Evolutionary conservation across 2,329 filamentous ascomycete species (phyloP).

Genomic region (Verticillium alfalfae): DNA sequence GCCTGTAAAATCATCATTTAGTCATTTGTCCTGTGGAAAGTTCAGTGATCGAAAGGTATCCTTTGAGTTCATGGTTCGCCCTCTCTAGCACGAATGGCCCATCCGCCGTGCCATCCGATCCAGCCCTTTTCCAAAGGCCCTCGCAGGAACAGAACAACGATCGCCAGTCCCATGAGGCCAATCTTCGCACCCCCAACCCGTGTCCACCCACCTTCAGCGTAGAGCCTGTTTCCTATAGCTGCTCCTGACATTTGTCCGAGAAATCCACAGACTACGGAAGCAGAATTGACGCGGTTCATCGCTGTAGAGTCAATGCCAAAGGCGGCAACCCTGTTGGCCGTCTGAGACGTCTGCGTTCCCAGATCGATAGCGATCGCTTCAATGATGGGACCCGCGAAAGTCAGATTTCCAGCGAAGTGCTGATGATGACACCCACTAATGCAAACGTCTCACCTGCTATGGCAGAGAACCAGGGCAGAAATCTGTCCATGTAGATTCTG

Average conservation of each 20-base stretch:
- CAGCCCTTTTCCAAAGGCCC: conserved; percentile 23
- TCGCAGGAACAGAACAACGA: conserved; percentile 18
- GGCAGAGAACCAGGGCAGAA: conserved; percentile 62
- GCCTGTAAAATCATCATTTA: no score
- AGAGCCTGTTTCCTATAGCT: conserved; percentile 47
- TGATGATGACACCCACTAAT: conserved; percentile 58
- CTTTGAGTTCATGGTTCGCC: conserved; percentile 10
- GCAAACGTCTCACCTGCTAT: conserved; percentile 50
- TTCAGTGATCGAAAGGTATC: no score
- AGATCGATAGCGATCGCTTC: conserved; percentile 66
- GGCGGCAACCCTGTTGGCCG: conserved; percentile 65
- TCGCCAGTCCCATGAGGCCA: conserved; percentile 2
- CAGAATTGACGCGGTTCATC: conserved; percentile 71
- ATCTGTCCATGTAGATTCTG: conserved; percentile 62
- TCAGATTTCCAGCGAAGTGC: conserved; percentile 63
- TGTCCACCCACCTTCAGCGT: conserved; percentile 43
- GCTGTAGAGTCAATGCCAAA: conserved; percentile 65
- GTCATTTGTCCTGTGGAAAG: no score
- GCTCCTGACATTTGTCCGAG: conserved; percentile 69
- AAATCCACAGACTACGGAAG: conserved; percentile 73
- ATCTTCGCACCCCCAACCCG: conserved; percentile 12
- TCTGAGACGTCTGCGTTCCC: conserved; percentile 66
- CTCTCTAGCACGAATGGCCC: conserved; percentile 5
- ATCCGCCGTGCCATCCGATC: conserved; percentile 25
- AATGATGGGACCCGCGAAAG: conserved; percentile 64